These are phyloP conservation scores for Colletotrichum tropicicola DNA, from an alignment of 2,329 filamentous ascomycete genomes.

Conservation along the genomic window DNA sequence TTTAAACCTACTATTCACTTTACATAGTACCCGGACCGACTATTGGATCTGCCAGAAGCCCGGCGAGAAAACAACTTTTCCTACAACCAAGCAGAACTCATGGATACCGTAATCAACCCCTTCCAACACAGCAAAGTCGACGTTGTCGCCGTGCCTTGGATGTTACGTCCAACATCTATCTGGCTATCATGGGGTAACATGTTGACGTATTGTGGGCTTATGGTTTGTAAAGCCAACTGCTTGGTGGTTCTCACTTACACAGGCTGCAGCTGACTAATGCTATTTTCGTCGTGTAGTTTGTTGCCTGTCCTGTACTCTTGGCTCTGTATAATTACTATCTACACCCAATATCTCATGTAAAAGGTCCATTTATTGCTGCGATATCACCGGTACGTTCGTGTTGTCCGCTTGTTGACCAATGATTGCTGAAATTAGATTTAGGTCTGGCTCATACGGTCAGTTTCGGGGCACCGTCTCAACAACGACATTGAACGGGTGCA, in stretches of 20 bases:
- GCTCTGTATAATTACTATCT: constrained; percentile 8
- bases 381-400: not conserved
- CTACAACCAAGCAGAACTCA: not conserved
- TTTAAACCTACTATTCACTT: too few species aligned
- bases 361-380: not conserved
- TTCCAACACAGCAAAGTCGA: not conserved
- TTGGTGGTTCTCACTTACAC: not conserved
- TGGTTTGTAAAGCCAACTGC: not conserved
- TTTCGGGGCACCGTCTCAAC: constrained; percentile 4
- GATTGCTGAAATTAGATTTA: not conserved
- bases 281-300: too few species aligned
- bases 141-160: not conserved
- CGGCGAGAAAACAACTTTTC: too few species aligned
- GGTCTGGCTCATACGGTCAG: constrained; percentile 14
- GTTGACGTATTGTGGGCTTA: not conserved
- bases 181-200: not conserved
- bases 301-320: not conserved
- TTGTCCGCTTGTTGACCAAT: not conserved
- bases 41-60: too few species aligned
- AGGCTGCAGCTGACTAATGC: too few species aligned
- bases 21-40: too few species aligned
- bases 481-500: constrained; percentile 11
- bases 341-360: constrained; percentile 1
- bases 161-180: not conserved
- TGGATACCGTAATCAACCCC: not conserved